Evolutionary conservation across 2,329 filamentous ascomycete genomes (phyloP).

Genomic region (Verticillium zaregamsianum): DNA sequence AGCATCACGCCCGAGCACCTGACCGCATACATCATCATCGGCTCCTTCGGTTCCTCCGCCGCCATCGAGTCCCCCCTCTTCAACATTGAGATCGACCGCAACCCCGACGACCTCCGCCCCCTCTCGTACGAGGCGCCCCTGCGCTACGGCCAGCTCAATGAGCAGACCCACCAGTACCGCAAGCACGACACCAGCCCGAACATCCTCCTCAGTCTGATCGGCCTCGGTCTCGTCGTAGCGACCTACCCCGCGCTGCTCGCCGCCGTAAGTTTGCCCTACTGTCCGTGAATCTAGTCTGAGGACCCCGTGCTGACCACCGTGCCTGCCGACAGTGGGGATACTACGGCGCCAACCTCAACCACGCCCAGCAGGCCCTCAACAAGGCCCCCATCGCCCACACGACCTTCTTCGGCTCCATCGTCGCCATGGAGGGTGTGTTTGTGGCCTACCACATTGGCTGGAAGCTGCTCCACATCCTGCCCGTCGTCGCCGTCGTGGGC

Average conservation of each 20-base stretch:
- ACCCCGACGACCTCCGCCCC: slow-evolving; percentile 52
- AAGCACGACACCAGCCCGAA: slow-evolving; percentile 76
- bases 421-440: slow-evolving; percentile 87
- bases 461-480: slow-evolving; percentile 88
- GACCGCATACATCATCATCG: slow-evolving; percentile 77
- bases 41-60: slow-evolving; percentile 73
- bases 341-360: slow-evolving; percentile 78
- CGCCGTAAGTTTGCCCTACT: slow-evolving; percentile 47
- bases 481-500: slow-evolving; percentile 64
- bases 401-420: slow-evolving; percentile 80
- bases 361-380: slow-evolving; percentile 70
- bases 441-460: slow-evolving; percentile 90
- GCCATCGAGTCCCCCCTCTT: slow-evolving; percentile 66
- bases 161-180: slow-evolving; percentile 91
- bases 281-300: slow-evolving; percentile 7
- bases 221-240: slow-evolving; percentile 67
- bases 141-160: slow-evolving; percentile 77
- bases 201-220: slow-evolving; percentile 72
- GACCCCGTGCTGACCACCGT: neutral
- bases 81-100: slow-evolving; percentile 62
- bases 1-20: slow-evolving; percentile 64
- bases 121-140: slow-evolving; percentile 62
- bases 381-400: slow-evolving; percentile 76
- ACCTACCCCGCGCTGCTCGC: slow-evolving; percentile 71
- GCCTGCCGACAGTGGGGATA: slow-evolving; percentile 62